Conservation (phyloP, 192 early-diverging fungal genomes). For the Coemansia sp. region DNA sequence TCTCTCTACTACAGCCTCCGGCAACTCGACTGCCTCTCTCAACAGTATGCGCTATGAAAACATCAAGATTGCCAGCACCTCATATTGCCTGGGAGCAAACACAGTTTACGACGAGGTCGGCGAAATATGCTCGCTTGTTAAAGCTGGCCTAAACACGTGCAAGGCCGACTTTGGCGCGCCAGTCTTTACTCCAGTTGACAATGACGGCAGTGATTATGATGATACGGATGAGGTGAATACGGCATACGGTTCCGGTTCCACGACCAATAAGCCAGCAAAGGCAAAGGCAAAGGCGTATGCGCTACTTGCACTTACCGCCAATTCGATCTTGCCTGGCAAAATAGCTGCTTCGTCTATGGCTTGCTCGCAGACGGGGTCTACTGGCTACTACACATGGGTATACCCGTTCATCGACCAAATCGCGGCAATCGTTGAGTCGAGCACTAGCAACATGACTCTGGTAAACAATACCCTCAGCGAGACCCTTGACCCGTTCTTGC, state of each 20-base stretch:
- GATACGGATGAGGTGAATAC: too few relatives aligned
- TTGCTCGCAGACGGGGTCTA: not conserved
- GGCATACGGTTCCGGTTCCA: too few relatives aligned
- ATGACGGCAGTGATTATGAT: not conserved
- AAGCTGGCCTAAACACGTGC: conserved; percentile 8
- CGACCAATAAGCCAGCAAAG: not conserved
- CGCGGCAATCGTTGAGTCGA: not conserved
- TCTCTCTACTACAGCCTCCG: not conserved
- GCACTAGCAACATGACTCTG: not conserved
- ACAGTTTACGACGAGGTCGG: not conserved
- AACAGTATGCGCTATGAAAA: conserved; percentile 2
- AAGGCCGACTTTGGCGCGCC: conserved; percentile 13
- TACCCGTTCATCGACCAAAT: conserved; percentile 17
- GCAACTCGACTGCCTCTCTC: not conserved
- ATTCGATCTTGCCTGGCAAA: not conserved
- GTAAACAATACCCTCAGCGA: conserved; percentile 1
- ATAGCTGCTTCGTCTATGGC: not conserved
- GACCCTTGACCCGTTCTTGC: not conserved
- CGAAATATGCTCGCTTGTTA: conserved; percentile 11
- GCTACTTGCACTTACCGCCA: conserved; percentile 12
- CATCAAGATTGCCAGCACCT: not conserved
- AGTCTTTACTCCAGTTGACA: conserved; percentile 5
- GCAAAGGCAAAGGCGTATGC: conserved; percentile 7
- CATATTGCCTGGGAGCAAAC: conserved; percentile 3
- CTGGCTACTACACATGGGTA: conserved; percentile 19